A percentile compares a stretch with the other conserved stretches of the same genome.
phyloP scores from a whole-genome alignment of 1,284 basidiomycete species.

The Rhizopogon hawkerae region DNA sequence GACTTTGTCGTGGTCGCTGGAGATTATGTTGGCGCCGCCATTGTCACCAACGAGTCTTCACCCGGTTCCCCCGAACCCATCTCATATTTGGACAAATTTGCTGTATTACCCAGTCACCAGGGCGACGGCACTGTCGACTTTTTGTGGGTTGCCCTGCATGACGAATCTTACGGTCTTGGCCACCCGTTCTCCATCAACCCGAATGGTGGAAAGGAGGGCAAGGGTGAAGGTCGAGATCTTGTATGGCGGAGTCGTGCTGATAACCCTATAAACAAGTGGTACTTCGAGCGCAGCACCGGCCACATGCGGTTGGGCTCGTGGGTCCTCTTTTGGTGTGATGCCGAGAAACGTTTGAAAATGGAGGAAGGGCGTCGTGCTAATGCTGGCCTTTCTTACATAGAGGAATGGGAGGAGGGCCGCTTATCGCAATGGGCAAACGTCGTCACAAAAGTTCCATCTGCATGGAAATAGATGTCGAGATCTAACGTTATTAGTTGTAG shows the following conservation, averaged over 20 bases:
- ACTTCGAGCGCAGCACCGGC: constrained; percentile 92
- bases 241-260: constrained; percentile 91
- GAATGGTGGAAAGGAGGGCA: constrained; percentile 84
- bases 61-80: constrained; percentile 39
- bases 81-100: constrained; percentile 98
- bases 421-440: constrained; percentile 68
- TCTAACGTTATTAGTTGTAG: not conserved
- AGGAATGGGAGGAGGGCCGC: constrained; percentile 75
- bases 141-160: constrained; percentile 96
- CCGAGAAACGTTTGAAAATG: constrained; percentile 71
- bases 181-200: constrained; percentile 92
- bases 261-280: constrained; percentile 99
- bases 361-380: constrained; percentile 56
- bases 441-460: constrained; percentile 71
- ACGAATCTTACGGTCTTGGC: constrained; percentile 96
- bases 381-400: constrained; percentile 64
- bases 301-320: constrained; percentile 79
- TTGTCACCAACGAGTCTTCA: constrained; percentile 80
- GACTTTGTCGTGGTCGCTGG: constrained; percentile 95
- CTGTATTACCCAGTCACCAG: constrained; percentile 88
- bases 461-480: constrained; percentile 50
- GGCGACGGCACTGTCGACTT: constrained; percentile 99
- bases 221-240: constrained; percentile 86
- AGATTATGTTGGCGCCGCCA: constrained; percentile 92
- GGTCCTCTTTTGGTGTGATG: constrained; percentile 99